Base-by-base conservation (phyloP, 345 rosid species). In the Laguncularia racemosa region DNA sequence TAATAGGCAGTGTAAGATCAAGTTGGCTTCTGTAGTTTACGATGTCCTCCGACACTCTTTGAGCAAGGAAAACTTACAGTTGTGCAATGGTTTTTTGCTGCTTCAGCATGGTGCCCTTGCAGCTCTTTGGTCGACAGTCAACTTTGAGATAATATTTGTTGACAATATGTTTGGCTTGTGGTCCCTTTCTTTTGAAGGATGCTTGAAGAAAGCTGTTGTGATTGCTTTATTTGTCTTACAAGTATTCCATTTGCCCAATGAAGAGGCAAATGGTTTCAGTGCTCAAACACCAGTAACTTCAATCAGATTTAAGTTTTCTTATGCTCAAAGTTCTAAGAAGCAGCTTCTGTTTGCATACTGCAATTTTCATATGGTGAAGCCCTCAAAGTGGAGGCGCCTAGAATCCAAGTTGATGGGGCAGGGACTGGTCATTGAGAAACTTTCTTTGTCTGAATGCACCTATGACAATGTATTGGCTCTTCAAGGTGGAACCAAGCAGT, bases 71-170 rank as follows among this genome's bases (percentile, higher is more conserved):
- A 63, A 66, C 62, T 52, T 60, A 51, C 67, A 74, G 83, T 68
- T 85, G 63, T 47, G 74, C 64, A 81, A 65, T 67, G 62, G 73
- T 47, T 52, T 75, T 4, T 46, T 70, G 33, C 76, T 83, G 67
- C 84, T 76, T 71, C 84, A 66, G 55, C 55, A 66, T 73, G 97
- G 99, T 72, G 68, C 48, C 21, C 56, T 89, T 65, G 75, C 65
- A 60, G 57, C 63, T 51, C 47, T 61, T 44, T 81, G 91, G 96
- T 97, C 97, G 63, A 76, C 68, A 67, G 83, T 87, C 64, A 72
- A 82, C 58, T 73, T 93, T 81, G 97, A 93, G 84, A 82, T 89
- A 79, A 84, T 86, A 73, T 82, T 93, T 71, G 73, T 89, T 9
- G 85, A 87, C 66, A 87, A 75, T 71, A 58, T 75, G 44, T 85